Percentiles rank a stretch among this genome's conserved stretches.
Evolutionary conservation across 2,329 filamentous ascomycete genomes (phyloP).

Genomic region (Cordyceps farinosa): DNA sequence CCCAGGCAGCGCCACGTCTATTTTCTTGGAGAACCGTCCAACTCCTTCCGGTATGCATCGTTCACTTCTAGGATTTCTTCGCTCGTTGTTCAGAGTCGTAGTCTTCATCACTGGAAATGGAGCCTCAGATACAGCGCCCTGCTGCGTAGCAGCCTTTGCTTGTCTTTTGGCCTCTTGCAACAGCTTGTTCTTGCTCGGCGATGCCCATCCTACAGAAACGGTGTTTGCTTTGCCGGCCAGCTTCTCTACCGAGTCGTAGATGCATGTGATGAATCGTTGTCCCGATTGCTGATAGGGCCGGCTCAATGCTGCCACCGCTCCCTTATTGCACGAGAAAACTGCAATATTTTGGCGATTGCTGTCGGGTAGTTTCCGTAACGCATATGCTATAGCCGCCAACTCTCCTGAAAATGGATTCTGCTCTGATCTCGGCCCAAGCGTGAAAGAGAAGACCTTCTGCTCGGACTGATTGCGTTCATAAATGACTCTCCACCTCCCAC

Average conservation of each 20-base stretch:
- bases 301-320: too few relatives aligned
- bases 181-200: too few relatives aligned
- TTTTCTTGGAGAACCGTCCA: not conserved
- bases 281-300: too few relatives aligned
- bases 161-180: not conserved
- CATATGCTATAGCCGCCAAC: conserved; percentile 21
- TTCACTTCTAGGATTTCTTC: not conserved
- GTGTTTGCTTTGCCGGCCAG: too few relatives aligned
- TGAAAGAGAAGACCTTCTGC: conserved; percentile 22
- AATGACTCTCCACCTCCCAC: too few relatives aligned
- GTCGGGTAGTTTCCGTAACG: conserved; percentile 4
- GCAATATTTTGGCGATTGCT: too few relatives aligned
- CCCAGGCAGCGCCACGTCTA: not conserved
- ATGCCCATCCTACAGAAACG: too few relatives aligned
- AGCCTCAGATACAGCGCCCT: not conserved
- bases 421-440: conserved; percentile 20
- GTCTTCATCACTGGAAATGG: not conserved
- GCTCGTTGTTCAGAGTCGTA: not conserved
- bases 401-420: conserved; percentile 23
- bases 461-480: not conserved
- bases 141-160: not conserved
- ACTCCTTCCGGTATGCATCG: not conserved
- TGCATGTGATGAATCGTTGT: too few relatives aligned
- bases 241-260: too few relatives aligned
- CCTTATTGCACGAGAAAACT: too few relatives aligned